Evolutionary conservation across 352 stramenopile genomes (phyloP).

Genomic region (Phytophthora pini): DNA sequence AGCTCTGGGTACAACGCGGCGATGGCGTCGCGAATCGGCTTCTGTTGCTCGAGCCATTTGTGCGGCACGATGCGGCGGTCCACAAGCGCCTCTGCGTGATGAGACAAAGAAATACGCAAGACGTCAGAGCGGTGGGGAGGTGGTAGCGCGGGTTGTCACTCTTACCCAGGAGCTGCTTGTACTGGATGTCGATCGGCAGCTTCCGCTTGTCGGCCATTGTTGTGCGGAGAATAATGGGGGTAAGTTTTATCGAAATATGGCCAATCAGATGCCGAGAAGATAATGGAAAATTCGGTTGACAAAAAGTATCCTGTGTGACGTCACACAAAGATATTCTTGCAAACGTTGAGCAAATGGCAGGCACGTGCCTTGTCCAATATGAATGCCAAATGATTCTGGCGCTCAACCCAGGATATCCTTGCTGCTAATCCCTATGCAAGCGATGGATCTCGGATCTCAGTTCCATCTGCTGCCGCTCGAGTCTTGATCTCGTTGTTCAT

Average conservation of each 20-base stretch:
- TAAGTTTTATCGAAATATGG: constrained; percentile 3
- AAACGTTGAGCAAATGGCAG: constrained; percentile 8
- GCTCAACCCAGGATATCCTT: constrained; percentile 2
- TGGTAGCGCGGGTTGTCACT: neutral
- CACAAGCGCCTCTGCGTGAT: constrained; percentile 62
- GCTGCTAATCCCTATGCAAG: constrained; percentile 2
- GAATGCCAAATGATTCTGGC: neutral
- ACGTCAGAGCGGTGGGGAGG: neutral
- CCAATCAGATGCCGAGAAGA: constrained; percentile 22
- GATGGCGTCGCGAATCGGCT: constrained; percentile 66
- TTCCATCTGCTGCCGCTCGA: constrained; percentile 1
- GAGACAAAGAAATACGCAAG: neutral
- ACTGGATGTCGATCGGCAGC: constrained; percentile 81
- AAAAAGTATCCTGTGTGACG: constrained; percentile 15
- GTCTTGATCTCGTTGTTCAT: constrained; percentile 27
- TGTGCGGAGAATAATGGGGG: constrained; percentile 1
- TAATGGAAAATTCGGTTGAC: neutral
- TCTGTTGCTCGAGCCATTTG: constrained; percentile 76
- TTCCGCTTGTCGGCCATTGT: constrained; percentile 67
- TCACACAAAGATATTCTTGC: constrained; percentile 26
- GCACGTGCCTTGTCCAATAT: constrained; percentile 13
- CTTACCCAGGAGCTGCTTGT: constrained; percentile 80
- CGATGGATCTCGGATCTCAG: constrained; percentile 7
- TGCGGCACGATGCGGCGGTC: constrained; percentile 74
- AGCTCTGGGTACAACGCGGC: constrained; percentile 60